Evolutionary conservation across 495 filamentous ascomycete genomes (phyloP).

Genomic region (Neurospora cerealis): DNA sequence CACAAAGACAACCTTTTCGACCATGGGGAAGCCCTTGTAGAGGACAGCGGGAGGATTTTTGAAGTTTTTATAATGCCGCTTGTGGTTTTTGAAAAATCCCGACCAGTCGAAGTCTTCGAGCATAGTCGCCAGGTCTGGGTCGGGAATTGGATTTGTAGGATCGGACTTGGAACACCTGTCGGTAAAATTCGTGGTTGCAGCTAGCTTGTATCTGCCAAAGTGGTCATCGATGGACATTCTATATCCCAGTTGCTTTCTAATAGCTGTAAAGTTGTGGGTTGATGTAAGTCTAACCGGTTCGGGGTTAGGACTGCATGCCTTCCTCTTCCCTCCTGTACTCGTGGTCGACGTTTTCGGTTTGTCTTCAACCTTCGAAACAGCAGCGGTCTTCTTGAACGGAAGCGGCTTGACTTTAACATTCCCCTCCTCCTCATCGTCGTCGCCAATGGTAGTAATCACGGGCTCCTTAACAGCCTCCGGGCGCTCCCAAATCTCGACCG

Average conservation of each 20-base stretch:
- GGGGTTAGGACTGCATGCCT: not conserved
- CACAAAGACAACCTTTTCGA: constrained; percentile 13
- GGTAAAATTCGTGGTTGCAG: not conserved
- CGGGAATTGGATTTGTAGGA: not conserved
- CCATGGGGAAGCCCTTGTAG: constrained; percentile 9
- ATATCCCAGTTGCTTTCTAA: not conserved
- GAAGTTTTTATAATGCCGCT: not conserved
- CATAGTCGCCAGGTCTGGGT: not conserved
- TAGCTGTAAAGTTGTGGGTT: not conserved
- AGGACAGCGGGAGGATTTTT: not conserved
- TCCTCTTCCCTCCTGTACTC: not conserved
- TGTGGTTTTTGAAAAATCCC: not conserved
- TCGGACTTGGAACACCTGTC: not conserved
- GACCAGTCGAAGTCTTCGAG: not conserved
- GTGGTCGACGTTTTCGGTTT: not conserved
- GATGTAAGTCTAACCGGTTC: not conserved
- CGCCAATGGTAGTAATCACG: not conserved
- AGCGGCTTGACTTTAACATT: not conserved
- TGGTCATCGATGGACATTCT: not conserved
- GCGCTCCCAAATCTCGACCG: not conserved
- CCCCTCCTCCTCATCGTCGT: not conserved
- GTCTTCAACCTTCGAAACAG: not conserved
- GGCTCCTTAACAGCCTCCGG: not conserved
- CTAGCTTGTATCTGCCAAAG: not conserved
- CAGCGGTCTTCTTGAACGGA: not conserved